phyloP scores from a whole-genome alignment of 768 basidiomycete species.

The Suillus tomentosus region DNA sequence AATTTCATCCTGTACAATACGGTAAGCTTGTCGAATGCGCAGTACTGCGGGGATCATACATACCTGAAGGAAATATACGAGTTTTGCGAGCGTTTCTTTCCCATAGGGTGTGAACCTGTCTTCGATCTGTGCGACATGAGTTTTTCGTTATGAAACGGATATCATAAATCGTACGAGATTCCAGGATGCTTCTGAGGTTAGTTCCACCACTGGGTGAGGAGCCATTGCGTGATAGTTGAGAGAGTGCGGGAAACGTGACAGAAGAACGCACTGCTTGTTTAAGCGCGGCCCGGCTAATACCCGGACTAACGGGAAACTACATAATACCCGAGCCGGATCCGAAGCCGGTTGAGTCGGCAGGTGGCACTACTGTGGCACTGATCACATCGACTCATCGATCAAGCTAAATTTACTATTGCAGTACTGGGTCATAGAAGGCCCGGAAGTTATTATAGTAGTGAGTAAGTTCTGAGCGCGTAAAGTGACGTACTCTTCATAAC shows the following conservation, averaged over 20 bases:
- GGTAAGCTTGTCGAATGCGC: not conserved
- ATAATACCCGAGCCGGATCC: conserved; percentile 9
- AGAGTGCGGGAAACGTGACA: not conserved
- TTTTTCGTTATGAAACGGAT: not conserved
- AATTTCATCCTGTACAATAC: conserved; percentile 72
- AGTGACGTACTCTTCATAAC: conserved; percentile 20
- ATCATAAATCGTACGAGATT: conserved; percentile 59
- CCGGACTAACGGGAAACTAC: conserved; percentile 2
- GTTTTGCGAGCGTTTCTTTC: conserved; percentile 81
- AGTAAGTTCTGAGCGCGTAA: conserved; percentile 25
- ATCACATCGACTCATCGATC: not conserved
- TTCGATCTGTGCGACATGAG: conserved; percentile 58
- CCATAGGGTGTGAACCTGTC: conserved; percentile 91
- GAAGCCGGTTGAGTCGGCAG: conserved; percentile 8
- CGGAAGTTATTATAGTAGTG: conserved; percentile 25
- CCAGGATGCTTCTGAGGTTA: conserved; percentile 87
- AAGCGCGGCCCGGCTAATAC: not conserved
- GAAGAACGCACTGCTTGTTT: conserved; percentile 1
- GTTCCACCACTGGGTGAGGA: conserved; percentile 70
- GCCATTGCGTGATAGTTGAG: conserved; percentile 41
- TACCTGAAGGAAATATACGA: conserved; percentile 86
- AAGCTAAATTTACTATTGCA: not conserved
- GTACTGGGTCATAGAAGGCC: not conserved
- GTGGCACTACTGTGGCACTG: not conserved
- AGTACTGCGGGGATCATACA: conserved; percentile 17